Evolutionary conservation across 345 rosid genomes (phyloP), one percentile per base, ranked within the genome.

Genomic region (Salix suchowensis): DNA sequence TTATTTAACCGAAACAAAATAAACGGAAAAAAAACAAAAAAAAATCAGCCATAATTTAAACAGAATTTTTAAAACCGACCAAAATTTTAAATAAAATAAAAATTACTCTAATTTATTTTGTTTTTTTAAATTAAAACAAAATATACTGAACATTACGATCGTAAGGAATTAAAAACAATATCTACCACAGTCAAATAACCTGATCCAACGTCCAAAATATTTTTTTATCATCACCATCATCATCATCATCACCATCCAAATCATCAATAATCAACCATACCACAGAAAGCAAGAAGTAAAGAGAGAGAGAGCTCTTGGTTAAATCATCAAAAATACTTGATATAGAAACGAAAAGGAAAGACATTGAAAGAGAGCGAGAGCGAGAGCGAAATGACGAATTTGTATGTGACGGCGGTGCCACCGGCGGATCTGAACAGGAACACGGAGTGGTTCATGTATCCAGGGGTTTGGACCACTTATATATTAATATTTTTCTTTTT

Each of bases 361-460:
- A 68, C 28, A 23, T 7, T 28, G 64, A 50, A 23, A 24, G 21
- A 70, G 24, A 72, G 42, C 13, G 2, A 70, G 24, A 72, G 42
- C 13, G 2, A 5, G 37, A 44, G 70, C 28, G 12, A n/a, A 8
- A 84, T 82, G 89, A 83, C 89, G 66, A 84, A 74, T 70, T 70
- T 92, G 86, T 92, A 92, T 72, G 96, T 92, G 21, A 80, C 83
- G 83, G 94, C 94, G 68, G 82, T 81, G 82, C 91, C 90, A 76
- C 82, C 97, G 80, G 84, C 96, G 87, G 97, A 92, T 89, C 91
- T 91, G 85, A 92, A 92, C 77, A 77, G 83, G 88, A 92, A 92
- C 83, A 92, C 96, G n/a, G 96, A 89, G 85, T 92, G 92, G 95
- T 92, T 92, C 90, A 89, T 90, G 82, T 92, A 91, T 71, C 93